Evolutionary conservation across 2,329 filamentous ascomycete genomes (phyloP), one percentile per base, ranked within the genome.

Genomic region (Aschersonia sp.): DNA sequence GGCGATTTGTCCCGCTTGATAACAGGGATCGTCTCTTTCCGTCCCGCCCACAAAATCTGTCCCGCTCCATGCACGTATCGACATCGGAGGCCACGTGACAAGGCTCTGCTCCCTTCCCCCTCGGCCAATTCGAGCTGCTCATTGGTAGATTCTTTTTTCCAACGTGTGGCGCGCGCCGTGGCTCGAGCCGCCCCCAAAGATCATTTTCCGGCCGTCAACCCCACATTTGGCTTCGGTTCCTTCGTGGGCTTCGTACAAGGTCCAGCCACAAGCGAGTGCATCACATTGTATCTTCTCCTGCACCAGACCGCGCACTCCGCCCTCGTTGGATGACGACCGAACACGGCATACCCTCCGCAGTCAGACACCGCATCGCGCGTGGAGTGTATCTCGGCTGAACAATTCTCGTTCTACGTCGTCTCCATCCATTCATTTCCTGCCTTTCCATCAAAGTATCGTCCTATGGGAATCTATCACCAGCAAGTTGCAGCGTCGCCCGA

Each of bases 331-430:
- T 22, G 22, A 39, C 42, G 37, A 39, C 32, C 43, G 30, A 32
- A 42, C 39, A 46, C 37, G 42, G 44, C 46, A 22, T 43, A 50
- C 48, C 43, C 39, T 50, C 42, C 43, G 43, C 47, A 46, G 44
- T 6, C 44, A 39, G 46, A 31, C 32, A 43, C 46, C 47, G 22
- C 11, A n/a, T 44, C 29, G 43, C 5, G 35, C 44, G 41, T 40
- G 30, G 33, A 43, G n/a, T 44, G 7, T 29, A 9, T n/a, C 30
- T 11, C 31, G 37, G 35, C 29, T 22, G 22, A 22, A 22, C 22
- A 22, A 22, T 22, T 22, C 22, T 22, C 22, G 22, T 22, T 22
- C 22, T 2, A 22, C 22, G 22, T 22, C 22, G 22, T 22, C 22
- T 22, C 22, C 22, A 22, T 22, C 22, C 22, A 22, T 22, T 22